Evolutionary conservation across 2,329 filamentous ascomycete species (phyloP).

Genomic region (Scedosporium aurantiacum): DNA sequence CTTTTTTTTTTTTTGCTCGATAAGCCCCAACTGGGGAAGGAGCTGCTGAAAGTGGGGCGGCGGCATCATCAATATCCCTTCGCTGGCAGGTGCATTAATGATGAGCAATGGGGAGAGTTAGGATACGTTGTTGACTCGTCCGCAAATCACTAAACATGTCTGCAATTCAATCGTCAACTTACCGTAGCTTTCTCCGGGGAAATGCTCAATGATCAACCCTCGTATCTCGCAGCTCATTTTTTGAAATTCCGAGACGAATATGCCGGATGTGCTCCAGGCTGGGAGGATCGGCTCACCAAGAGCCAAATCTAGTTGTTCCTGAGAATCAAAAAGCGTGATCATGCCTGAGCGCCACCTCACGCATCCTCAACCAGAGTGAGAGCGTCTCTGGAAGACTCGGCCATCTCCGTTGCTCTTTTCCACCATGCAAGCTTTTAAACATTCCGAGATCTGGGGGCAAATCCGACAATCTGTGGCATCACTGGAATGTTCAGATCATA

Average conservation of each 20-base stretch:
- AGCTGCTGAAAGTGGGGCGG: not conserved
- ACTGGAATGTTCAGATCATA: not conserved
- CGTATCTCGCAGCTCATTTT: not conserved
- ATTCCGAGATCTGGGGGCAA: slow-evolving; percentile 1
- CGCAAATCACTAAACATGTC: not conserved
- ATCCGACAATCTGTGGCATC: not conserved
- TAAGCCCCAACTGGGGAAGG: not conserved
- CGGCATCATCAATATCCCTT: not conserved
- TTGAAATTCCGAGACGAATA: not conserved
- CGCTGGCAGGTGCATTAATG: not conserved
- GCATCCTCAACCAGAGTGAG: too few species aligned
- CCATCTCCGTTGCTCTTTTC: not conserved
- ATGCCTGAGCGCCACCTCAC: not conserved
- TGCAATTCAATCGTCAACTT: not conserved
- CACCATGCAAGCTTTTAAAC: not conserved
- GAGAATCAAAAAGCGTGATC: not conserved
- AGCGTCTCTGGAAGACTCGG: not conserved
- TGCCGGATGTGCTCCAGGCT: not conserved
- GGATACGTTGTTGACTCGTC: not conserved
- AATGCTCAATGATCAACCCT: not conserved
- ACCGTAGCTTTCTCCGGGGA: not conserved
- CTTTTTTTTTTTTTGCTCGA: not conserved
- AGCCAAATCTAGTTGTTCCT: not conserved
- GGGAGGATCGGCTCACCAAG: not conserved
- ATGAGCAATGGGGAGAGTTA: not conserved